A percentile compares a stretch with the other conserved stretches of the same genome.
phyloP scores from a whole-genome alignment of 352 stramenopile species.

The Phytopythium cucurbitacearum region DNA sequence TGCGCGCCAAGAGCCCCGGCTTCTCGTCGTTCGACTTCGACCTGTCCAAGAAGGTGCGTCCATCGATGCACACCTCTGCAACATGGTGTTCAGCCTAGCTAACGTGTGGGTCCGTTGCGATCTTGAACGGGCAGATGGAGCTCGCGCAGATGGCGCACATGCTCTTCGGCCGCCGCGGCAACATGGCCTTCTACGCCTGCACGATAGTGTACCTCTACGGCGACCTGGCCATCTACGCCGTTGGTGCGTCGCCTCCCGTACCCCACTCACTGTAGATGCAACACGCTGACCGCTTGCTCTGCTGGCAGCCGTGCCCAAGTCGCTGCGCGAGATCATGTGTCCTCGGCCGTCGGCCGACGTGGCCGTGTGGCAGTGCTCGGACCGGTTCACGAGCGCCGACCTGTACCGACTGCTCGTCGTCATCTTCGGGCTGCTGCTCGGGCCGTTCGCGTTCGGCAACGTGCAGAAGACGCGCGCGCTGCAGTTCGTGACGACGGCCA shows the following conservation, averaged over 20 bases:
- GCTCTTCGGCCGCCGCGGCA: constrained; percentile 61
- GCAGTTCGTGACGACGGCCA: constrained; percentile 76
- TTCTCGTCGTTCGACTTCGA: constrained; percentile 53
- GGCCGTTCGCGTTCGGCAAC: constrained; percentile 74
- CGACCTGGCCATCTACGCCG: constrained; percentile 84
- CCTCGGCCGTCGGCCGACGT: constrained; percentile 43
- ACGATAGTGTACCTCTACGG: constrained; percentile 83
- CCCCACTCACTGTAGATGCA: neutral
- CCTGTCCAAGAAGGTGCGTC: constrained; percentile 66
- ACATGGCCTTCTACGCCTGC: constrained; percentile 77
- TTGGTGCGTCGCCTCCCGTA: constrained; percentile 42
- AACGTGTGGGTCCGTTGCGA: no score
- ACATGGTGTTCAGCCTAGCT: neutral
- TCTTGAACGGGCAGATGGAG: constrained; percentile 52
- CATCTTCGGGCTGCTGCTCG: constrained; percentile 66
- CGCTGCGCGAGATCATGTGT: constrained; percentile 79
- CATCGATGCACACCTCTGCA: neutral
- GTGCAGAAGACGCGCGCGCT: constrained; percentile 82
- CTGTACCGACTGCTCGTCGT: constrained; percentile 83
- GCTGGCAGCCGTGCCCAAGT: constrained; percentile 81
- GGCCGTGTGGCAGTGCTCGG: constrained; percentile 64
- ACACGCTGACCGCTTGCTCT: neutral
- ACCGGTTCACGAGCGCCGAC: constrained; percentile 67
- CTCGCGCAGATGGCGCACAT: constrained; percentile 79
- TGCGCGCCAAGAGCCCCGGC: constrained; percentile 26